Evolutionary conservation across 2,329 filamentous ascomycete species (phyloP), one percentile per base, ranked within the genome.

Genomic region (Aureobasidium uvarum): DNA sequence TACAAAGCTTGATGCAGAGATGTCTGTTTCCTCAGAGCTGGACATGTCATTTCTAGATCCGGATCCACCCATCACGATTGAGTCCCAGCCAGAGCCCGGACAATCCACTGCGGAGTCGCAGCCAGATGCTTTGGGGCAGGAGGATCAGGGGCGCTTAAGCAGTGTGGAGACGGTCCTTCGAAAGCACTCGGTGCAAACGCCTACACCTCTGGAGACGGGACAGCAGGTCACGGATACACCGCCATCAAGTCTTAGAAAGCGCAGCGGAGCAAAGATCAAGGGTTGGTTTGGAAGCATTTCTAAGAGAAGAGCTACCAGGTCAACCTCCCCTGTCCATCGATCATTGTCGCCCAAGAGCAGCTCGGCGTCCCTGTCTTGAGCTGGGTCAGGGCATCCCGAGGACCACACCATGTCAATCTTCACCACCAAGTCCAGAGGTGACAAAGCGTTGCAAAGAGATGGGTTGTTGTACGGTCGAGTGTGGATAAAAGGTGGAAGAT

Each of bases 211-310:
- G 18, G 36, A 13, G 8, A 28, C 13, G 0, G 31, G 28, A 18
- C 14, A 33, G 31, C 36, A 28, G 5, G 5, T 23, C 14, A 43
- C 36, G 10, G 5, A 39, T 23, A 62, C 59, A 43, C 72, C 70
- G 1, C 84, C 84, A 62, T 86, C 84, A 0, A 86, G 73, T 8
- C 83, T 77, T 2, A 81, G 73, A 66, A 80, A 79, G n/a, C 77
- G 77, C 72, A 84, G 82, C 0, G 71, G 50, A 7, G 73, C 72
- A 31, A 62, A 33, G 46, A 51, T 62, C 36, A 62, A 43, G 59
- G 59, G 41, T 33, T 52, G 45, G 59, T 62, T 62, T 52, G 59
- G 46, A 33, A 62, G 59, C 46, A 14, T 52, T 41, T 62, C 46
- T 62, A 62, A 62, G 59, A 51, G 46, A 52, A 62, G 59, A 43